These are phyloP conservation scores for Trametes versicolor DNA, from an alignment of 1,284 basidiomycete species.

Conservation along the genomic window DNA sequence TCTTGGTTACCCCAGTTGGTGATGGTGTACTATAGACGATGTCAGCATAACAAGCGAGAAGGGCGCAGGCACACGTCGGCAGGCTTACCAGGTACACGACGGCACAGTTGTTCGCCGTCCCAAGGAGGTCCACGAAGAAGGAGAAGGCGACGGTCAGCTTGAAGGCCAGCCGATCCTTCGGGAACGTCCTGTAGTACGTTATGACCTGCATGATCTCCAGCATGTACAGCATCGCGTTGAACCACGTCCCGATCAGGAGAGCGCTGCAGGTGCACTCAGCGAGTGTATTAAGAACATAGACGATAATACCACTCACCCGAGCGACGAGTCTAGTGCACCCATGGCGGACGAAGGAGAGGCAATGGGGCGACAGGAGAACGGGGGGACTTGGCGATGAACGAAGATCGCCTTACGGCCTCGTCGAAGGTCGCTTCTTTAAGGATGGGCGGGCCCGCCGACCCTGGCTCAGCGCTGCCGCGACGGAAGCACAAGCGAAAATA, in stretches of 20 bases:
- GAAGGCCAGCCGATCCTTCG: not conserved
- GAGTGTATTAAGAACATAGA: no score
- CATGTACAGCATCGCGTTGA: conserved; percentile 13
- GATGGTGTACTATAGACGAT: conserved; percentile 1
- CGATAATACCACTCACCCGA: not conserved
- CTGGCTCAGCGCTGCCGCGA: not conserved
- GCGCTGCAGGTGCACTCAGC: not conserved
- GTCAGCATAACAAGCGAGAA: not conserved
- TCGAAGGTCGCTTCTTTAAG: not conserved
- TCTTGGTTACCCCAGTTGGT: conserved; percentile 8
- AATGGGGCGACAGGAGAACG: not conserved
- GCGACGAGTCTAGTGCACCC: conserved; percentile 8
- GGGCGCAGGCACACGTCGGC: not conserved
- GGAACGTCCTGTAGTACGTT: conserved; percentile 11
- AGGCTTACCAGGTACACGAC: conserved; percentile 8
- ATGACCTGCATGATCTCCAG: conserved; percentile 7
- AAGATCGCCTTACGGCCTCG: not conserved
- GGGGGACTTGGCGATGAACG: not conserved
- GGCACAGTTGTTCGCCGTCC: conserved; percentile 11
- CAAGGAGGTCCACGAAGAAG: conserved; percentile 5
- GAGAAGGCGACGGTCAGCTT: conserved; percentile 9
- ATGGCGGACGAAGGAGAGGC: conserved; percentile 5
- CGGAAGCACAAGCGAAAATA: not conserved
- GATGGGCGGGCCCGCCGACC: not conserved
- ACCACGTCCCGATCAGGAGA: conserved; percentile 14